Conservation (phyloP, 2,329 filamentous ascomycete genomes). For the Fusarium verticillioides region DNA sequence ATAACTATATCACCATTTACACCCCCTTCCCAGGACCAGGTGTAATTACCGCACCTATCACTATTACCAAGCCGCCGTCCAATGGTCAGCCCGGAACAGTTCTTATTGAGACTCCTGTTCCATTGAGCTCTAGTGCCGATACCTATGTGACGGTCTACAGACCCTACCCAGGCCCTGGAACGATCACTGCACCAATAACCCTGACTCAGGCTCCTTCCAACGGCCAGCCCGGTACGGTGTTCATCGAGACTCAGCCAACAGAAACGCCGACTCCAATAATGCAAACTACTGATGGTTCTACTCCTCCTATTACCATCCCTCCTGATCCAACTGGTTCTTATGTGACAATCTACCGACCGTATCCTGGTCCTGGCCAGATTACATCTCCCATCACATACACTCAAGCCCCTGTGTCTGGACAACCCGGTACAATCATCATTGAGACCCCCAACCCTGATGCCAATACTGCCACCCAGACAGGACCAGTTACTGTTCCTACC, state of each 20-base stretch:
- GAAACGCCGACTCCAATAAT: neutral
- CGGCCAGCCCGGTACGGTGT: slow-evolving; percentile 32
- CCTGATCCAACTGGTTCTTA: slow-evolving; percentile 26
- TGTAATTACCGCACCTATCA: slow-evolving; percentile 20
- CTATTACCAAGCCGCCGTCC: slow-evolving; percentile 24
- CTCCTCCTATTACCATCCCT: slow-evolving; percentile 17
- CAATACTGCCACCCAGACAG: slow-evolving; percentile 20
- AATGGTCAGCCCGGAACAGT: slow-evolving; percentile 27
- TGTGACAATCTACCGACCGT: slow-evolving; percentile 28
- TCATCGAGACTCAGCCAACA: slow-evolving; percentile 28
- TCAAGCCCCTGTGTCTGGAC: slow-evolving; percentile 20
- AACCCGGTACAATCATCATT: slow-evolving; percentile 29
- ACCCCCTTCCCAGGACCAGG: slow-evolving; percentile 30
- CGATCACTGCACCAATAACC: slow-evolving; percentile 32
- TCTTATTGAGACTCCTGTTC: slow-evolving; percentile 28
- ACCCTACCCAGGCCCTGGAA: slow-evolving; percentile 27
- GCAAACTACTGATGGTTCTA: neutral
- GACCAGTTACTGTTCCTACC: slow-evolving; percentile 18
- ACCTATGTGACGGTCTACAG: slow-evolving; percentile 32
- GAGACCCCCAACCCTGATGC: slow-evolving; percentile 28
- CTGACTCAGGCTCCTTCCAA: slow-evolving; percentile 27
- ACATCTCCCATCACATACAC: slow-evolving; percentile 23
- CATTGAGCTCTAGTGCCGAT: slow-evolving; percentile 17
- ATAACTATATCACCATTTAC: slow-evolving; percentile 31
- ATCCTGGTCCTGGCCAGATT: slow-evolving; percentile 25